Evolutionary conservation across 805 yeast species (phyloP).

Genomic region (Barnettozyma vustinii): DNA sequence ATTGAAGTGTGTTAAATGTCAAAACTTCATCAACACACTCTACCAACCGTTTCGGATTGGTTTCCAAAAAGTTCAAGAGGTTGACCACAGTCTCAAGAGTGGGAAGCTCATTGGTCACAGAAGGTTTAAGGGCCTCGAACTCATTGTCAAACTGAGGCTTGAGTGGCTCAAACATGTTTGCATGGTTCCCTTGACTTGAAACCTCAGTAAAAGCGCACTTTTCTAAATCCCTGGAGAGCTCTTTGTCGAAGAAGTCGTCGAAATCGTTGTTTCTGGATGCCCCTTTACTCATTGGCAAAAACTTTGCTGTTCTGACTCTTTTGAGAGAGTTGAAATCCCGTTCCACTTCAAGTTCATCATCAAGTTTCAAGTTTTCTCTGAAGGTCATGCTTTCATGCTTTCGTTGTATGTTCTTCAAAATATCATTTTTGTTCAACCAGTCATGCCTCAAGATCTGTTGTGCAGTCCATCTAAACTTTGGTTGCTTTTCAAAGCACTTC

Average conservation of each 20-base stretch:
- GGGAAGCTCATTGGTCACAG: background rate
- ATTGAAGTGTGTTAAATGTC: constrained; percentile 1
- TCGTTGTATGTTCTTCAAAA: background rate
- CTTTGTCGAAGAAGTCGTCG: constrained; percentile 1
- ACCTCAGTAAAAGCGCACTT: background rate
- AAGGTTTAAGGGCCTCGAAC: background rate
- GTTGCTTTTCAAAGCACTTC: constrained; percentile 70
- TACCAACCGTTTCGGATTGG: background rate
- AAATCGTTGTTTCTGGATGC: constrained; percentile 16
- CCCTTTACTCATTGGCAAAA: constrained; percentile 16
- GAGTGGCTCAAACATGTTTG: constrained; percentile 16
- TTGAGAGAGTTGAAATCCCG: constrained; percentile 17
- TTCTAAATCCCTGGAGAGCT: background rate
- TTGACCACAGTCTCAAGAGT: background rate
- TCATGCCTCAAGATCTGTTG: constrained; percentile 48
- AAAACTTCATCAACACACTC: background rate
- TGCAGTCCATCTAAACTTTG: constrained; percentile 53
- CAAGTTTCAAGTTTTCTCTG: background rate
- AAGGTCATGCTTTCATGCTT: background rate
- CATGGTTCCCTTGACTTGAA: background rate
- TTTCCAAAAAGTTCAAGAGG: background rate
- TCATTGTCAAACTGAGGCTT: background rate
- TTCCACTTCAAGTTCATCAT: constrained; percentile 7
- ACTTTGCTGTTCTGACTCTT: constrained; percentile 17
- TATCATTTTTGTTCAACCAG: constrained; percentile 41